Percentiles rank a stretch among this genome's conserved stretches.
These are phyloP conservation scores for Cyberlindnera nakhonratchasimensis DNA, from an alignment of 805 yeast genomes.

Conservation along the genomic window DNA sequence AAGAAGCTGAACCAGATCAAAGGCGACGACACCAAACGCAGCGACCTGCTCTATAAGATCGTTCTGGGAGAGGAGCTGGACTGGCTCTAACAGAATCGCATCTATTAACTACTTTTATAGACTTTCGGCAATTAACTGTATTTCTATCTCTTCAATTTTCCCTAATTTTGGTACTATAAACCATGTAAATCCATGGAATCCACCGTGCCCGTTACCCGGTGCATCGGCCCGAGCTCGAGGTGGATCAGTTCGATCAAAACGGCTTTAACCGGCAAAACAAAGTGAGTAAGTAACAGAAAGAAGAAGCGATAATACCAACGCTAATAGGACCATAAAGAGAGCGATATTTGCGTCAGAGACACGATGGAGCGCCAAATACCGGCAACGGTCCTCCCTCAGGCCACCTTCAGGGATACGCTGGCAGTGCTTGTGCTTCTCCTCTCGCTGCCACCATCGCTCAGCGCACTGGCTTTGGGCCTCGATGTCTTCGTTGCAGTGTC, in stretches of 20 bases:
- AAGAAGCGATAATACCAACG: too few species aligned
- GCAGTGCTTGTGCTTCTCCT: conserved; percentile 24
- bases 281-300: too few species aligned
- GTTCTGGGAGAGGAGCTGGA: conserved; percentile 11
- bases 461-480: conserved; percentile 16
- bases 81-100: background rate
- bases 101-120: too few species aligned
- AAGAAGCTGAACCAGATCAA: conserved; percentile 11
- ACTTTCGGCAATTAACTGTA: too few species aligned
- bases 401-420: conserved; percentile 24
- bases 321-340: background rate
- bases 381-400: conserved; percentile 20
- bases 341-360: too few species aligned
- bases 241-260: too few species aligned
- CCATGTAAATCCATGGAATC: too few species aligned
- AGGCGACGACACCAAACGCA: conserved; percentile 11
- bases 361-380: conserved; percentile 4
- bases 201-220: conserved; percentile 4
- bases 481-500: conserved; percentile 12
- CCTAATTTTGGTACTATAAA: too few species aligned
- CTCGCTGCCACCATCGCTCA: conserved; percentile 24
- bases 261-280: background rate
- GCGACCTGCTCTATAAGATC: conserved; percentile 17
- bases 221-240: background rate
- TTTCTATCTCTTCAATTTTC: background rate